A percentile compares a stretch with the other conserved stretches of the same genome.
phyloP scores from a whole-genome alignment of 78 protist genomes.

The Dictyostelium firmibasis region DNA sequence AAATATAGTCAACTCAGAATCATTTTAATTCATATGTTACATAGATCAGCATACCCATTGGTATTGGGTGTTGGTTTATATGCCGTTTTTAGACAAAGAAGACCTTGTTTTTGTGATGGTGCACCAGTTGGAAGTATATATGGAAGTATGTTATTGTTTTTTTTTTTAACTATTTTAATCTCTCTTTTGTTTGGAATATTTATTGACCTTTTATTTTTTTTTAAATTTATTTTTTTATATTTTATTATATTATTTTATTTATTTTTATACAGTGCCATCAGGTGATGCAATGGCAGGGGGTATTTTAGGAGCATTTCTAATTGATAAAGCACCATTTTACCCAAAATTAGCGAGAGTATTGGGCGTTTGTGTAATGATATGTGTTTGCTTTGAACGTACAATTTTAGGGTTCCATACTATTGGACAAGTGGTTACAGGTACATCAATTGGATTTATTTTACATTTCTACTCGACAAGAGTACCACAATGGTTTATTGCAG shows the following conservation, averaged over 20 bases:
- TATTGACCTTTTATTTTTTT: not conserved
- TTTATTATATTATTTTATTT: not conserved
- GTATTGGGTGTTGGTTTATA: slow-evolving; percentile 78
- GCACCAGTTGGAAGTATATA: slow-evolving; percentile 53
- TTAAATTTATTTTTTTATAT: not conserved
- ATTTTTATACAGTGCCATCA: slow-evolving; percentile 24
- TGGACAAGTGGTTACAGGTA: slow-evolving; percentile 74
- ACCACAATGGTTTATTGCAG: slow-evolving; percentile 70
- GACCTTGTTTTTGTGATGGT: slow-evolving; percentile 70
- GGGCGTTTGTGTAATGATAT: slow-evolving; percentile 49
- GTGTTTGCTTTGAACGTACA: slow-evolving; percentile 76
- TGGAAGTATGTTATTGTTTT: not conserved
- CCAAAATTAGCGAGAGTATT: slow-evolving; percentile 50
- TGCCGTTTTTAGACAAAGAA: slow-evolving; percentile 66
- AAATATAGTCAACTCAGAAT: slow-evolving; percentile 25
- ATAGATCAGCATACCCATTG: slow-evolving; percentile 69
- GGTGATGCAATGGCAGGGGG: slow-evolving; percentile 84
- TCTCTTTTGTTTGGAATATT: no score
- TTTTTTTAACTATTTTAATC: no score
- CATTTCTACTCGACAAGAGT: slow-evolving; percentile 75
- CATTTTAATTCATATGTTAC: slow-evolving; percentile 55
- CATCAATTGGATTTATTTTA: slow-evolving; percentile 58
- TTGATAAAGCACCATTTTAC: slow-evolving; percentile 74
- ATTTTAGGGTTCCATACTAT: slow-evolving; percentile 62
- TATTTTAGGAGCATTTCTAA: slow-evolving; percentile 55